These are phyloP conservation scores for Incumbomyces lentus DNA, from an alignment of 2,329 filamentous ascomycete genomes.

Conservation along the genomic window DNA sequence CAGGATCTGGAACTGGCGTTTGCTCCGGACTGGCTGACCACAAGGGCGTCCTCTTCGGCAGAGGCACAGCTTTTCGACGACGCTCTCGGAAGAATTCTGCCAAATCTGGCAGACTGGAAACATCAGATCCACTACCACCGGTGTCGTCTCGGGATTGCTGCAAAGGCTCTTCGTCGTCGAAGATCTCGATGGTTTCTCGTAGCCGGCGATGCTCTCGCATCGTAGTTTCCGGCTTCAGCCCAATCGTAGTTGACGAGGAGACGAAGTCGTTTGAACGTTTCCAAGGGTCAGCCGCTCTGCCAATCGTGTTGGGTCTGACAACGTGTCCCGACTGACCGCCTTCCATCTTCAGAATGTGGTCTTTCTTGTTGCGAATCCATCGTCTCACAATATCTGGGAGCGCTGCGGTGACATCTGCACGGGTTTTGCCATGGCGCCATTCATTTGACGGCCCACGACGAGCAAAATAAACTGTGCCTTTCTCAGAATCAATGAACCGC, in stretches of 20 bases:
- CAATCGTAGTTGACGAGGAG: neutral
- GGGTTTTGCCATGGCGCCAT: neutral
- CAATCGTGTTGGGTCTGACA: neutral
- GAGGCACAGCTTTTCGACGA: neutral
- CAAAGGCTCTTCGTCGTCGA: neutral
- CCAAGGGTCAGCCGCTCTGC: neutral
- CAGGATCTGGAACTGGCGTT: neutral
- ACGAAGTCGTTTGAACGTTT: neutral
- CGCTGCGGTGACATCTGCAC: neutral
- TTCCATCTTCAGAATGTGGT: conserved; percentile 20
- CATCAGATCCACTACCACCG: neutral
- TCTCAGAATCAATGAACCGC: neutral
- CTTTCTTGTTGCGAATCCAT: neutral
- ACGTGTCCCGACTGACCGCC: conserved; percentile 22
- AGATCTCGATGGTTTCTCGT: neutral
- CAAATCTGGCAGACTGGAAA: neutral
- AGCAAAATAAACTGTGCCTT: conserved; percentile 1
- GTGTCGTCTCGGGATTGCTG: neutral
- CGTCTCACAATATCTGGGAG: neutral
- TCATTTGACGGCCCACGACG: neutral
- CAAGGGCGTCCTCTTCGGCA: too few species aligned
- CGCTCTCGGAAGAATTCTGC: neutral
- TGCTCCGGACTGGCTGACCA: neutral
- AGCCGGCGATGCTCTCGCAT: neutral
- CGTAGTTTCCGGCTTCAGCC: neutral